These are phyloP conservation scores for Arthrobotrys musiformis DNA, from an alignment of 2,329 filamentous ascomycete species.

Conservation along the genomic window DNA sequence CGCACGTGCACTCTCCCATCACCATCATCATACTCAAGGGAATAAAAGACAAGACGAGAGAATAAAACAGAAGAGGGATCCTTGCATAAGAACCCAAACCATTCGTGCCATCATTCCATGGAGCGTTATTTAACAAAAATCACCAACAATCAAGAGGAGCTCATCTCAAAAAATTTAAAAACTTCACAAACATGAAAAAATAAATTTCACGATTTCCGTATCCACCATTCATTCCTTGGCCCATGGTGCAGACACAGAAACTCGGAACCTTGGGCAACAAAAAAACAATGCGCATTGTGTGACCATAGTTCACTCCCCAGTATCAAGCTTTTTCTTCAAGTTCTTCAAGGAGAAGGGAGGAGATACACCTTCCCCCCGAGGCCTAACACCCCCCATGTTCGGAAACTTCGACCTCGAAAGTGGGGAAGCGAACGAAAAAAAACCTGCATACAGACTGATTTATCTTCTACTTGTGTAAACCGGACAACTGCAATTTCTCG, in stretches of 20 bases:
- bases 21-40: no score
- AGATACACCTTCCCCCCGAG: conserved; percentile 1
- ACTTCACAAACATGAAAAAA: neutral
- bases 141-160: neutral
- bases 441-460: neutral
- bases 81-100: neutral
- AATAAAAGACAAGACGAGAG: neutral
- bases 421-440: neutral
- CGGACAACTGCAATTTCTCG: neutral
- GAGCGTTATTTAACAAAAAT: neutral
- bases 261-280: conserved; percentile 3
- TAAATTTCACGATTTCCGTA: neutral
- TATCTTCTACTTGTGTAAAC: no score
- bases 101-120: conserved; percentile 3
- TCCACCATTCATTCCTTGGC: no score
- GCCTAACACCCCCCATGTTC: neutral
- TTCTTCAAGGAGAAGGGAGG: neutral
- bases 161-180: neutral
- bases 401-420: neutral
- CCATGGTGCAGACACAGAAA: neutral
- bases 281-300: conserved; percentile 9
- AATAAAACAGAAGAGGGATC: neutral
- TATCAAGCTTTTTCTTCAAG: neutral
- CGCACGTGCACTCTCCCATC: conserved; percentile 10
- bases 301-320: neutral